These are phyloP conservation scores for Betula pendula DNA, from an alignment of 306 rosid species.

Conservation along the genomic window DNA sequence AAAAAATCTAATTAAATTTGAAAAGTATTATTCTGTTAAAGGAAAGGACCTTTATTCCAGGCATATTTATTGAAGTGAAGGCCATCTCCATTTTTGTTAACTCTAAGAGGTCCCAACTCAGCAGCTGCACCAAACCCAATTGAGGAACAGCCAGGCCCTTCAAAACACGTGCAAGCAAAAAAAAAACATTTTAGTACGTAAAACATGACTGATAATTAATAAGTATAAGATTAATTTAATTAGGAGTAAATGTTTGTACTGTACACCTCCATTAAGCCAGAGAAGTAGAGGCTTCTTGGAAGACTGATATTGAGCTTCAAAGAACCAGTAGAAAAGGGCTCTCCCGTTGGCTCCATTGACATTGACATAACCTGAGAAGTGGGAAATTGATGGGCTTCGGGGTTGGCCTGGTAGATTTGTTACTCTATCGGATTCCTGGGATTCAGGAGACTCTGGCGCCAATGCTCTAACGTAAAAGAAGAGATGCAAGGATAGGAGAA, in stretches of 20 bases:
- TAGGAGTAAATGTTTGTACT: neutral
- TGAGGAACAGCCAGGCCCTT: conserved; percentile 68
- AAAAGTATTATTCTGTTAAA: neutral
- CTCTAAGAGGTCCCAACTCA: conserved; percentile 55
- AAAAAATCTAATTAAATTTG: no score
- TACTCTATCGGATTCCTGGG: conserved; percentile 49
- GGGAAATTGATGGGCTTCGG: conserved; percentile 45
- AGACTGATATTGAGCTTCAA: conserved; percentile 56
- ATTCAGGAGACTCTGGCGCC: conserved; percentile 27
- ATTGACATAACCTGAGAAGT: conserved; percentile 54
- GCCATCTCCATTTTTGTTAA: conserved; percentile 47
- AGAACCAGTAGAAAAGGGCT: conserved; percentile 65
- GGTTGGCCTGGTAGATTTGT: conserved; percentile 52
- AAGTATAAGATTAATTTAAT: neutral
- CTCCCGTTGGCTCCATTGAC: conserved; percentile 54
- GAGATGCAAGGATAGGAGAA: conserved; percentile 25
- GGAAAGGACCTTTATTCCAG: conserved; percentile 50
- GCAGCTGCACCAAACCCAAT: conserved; percentile 56
- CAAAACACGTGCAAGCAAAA: neutral
- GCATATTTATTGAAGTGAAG: conserved; percentile 41
- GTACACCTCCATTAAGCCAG: conserved; percentile 62
- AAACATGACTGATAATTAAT: no score
- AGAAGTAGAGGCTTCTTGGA: conserved; percentile 55
- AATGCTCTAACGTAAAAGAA: conserved; percentile 34
- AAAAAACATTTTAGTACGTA: no score